Percentiles rank a stretch among this genome's conserved stretches.
Conservation (phyloP, 2,329 filamentous ascomycete species). For the Phialophora expanda region DNA sequence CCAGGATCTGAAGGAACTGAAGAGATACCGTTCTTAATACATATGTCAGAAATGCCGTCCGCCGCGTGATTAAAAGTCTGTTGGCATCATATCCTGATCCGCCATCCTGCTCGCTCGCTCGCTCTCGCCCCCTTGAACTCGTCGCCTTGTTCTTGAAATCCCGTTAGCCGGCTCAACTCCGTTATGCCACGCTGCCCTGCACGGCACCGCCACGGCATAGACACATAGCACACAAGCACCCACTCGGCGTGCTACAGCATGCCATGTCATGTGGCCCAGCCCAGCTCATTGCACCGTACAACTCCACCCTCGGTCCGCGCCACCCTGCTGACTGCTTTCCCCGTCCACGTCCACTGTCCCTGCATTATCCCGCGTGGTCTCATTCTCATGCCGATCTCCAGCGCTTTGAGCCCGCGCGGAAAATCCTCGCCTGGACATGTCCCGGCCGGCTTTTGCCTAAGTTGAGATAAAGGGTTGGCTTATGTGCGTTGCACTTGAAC, state of each 20-base stretch:
- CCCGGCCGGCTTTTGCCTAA: constrained; percentile 7
- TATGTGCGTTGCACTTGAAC: too few species aligned
- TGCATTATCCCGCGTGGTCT: not conserved
- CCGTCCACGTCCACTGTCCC: not conserved
- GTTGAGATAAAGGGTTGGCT: not conserved
- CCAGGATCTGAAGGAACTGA: not conserved
- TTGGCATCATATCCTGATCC: not conserved
- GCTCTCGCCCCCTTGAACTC: too few species aligned
- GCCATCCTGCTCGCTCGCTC: not conserved
- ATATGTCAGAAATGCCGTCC: not conserved
- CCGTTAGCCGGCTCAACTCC: too few species aligned
- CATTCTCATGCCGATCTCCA: not conserved
- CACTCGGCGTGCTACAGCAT: too few species aligned
- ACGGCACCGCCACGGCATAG: too few species aligned
- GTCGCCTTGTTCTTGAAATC: too few species aligned
- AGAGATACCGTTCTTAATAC: not conserved
- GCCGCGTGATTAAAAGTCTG: not conserved
- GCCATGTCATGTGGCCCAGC: not conserved
- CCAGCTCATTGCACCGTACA: not conserved
- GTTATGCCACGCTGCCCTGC: too few species aligned
- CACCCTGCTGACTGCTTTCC: not conserved
- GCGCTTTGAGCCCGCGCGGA: not conserved
- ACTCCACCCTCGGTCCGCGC: not conserved
- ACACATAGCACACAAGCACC: too few species aligned
- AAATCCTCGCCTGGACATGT: not conserved